phyloP scores from a whole-genome alignment of 768 basidiomycete genomes.

The Lactarius tabidus region DNA sequence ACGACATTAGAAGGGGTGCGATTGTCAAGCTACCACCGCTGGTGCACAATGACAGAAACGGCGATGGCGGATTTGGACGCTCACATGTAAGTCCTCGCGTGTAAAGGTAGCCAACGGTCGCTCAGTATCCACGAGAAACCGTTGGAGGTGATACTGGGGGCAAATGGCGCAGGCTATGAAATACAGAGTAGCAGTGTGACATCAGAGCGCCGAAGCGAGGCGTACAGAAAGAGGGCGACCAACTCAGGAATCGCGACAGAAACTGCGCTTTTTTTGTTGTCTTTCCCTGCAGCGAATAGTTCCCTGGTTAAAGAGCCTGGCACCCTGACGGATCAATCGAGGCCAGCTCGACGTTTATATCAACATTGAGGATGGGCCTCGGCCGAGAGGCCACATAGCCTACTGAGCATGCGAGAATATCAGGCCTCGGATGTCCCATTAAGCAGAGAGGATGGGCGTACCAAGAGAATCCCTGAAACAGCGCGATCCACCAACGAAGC shows the following conservation, averaged over 20 bases:
- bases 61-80: constrained; percentile 64
- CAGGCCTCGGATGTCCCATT: too few relatives aligned
- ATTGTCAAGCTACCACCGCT: too few relatives aligned
- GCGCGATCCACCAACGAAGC: too few relatives aligned
- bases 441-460: too few relatives aligned
- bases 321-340: constrained; percentile 78
- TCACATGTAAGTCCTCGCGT: constrained; percentile 45
- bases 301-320: constrained; percentile 53
- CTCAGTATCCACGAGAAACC: constrained; percentile 78
- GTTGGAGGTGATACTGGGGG: constrained; percentile 33
- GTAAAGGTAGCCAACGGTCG: constrained; percentile 41
- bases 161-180: constrained; percentile 57
- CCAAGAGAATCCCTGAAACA: too few relatives aligned
- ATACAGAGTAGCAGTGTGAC: not conserved
- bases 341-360: constrained; percentile 53
- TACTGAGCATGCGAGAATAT: too few relatives aligned
- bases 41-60: constrained; percentile 30
- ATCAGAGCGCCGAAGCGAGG: not conserved
- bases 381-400: too few relatives aligned
- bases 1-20: too few relatives aligned
- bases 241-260: too few relatives aligned
- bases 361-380: constrained; percentile 62
- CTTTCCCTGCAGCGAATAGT: constrained; percentile 77
- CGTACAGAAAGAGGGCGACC: constrained; percentile 27
- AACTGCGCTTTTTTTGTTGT: constrained; percentile 52